phyloP scores from a whole-genome alignment of 768 basidiomycete genomes.

The Rhizopogon vinicolor region DNA sequence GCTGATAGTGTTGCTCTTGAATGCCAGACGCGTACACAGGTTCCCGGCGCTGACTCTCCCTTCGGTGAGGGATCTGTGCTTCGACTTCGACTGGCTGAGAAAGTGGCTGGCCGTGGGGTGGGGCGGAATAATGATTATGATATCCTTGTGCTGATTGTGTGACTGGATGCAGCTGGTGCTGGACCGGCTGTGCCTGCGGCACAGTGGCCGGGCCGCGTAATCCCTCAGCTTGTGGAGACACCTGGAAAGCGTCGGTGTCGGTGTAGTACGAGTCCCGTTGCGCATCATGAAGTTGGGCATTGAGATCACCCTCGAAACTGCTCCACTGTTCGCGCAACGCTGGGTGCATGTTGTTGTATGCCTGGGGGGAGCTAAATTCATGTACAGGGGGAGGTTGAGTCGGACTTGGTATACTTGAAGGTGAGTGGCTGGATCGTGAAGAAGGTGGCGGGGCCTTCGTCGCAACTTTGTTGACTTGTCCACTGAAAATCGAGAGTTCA shows the following conservation, averaged over 20 bases:
- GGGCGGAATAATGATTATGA: not conserved
- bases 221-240: slow-evolving; percentile 5
- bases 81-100: not conserved
- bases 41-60: not conserved
- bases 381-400: slow-evolving; percentile 1
- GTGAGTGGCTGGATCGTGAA: slow-evolving; percentile 3
- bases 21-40: not conserved
- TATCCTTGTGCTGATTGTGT: slow-evolving; percentile 14
- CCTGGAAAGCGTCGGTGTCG: slow-evolving; percentile 14
- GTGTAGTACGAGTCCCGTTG: slow-evolving; percentile 20
- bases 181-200: slow-evolving; percentile 10
- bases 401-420: slow-evolving; percentile 9
- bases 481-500: slow-evolving; percentile 72
- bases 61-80: not conserved
- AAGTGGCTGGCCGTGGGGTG: not conserved
- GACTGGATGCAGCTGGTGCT: slow-evolving; percentile 20
- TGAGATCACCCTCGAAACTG: slow-evolving; percentile 52
- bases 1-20: slow-evolving; percentile 13
- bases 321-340: slow-evolving; percentile 51
- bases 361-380: not conserved
- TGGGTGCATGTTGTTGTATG: slow-evolving; percentile 49
- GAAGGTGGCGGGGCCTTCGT: slow-evolving; percentile 32
- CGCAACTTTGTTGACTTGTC: slow-evolving; percentile 62
- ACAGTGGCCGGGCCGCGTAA: not conserved
- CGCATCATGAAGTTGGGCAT: slow-evolving; percentile 41